Evolutionary conservation across 768 basidiomycete species (phyloP).

Genomic region (Amanita inopinata): DNA sequence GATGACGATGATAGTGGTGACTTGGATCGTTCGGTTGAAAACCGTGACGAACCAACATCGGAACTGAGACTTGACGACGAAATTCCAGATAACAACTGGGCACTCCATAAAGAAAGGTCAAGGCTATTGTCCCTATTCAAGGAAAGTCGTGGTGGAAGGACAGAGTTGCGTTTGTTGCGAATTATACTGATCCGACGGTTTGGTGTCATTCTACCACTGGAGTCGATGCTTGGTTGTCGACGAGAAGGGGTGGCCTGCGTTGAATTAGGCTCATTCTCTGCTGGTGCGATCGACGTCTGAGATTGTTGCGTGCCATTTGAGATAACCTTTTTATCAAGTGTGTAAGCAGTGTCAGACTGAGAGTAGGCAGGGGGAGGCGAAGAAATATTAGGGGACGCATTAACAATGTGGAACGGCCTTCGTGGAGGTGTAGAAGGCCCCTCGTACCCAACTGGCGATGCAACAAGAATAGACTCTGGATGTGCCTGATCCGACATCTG

Average conservation of each 20-base stretch:
- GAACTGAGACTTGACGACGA: conserved; percentile 1
- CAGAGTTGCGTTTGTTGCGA: conserved; percentile 7
- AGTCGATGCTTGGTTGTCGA: neutral
- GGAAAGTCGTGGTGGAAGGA: conserved; percentile 7
- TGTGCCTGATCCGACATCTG: neutral
- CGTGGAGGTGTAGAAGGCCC: conserved; percentile 23
- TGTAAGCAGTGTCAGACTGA: neutral
- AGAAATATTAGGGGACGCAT: conserved; percentile 15
- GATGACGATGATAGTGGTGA: no score
- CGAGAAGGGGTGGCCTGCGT: conserved; percentile 4
- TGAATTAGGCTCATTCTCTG: neutral
- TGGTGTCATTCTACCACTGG: neutral
- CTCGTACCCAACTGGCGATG: neutral
- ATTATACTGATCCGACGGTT: conserved; percentile 7
- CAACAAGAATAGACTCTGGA: neutral
- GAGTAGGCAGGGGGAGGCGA: conserved; percentile 10
- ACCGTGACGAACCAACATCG: neutral
- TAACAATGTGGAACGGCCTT: conserved; percentile 32
- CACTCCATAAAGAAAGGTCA: conserved; percentile 8
- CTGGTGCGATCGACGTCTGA: no score
- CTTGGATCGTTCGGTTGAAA: neutral
- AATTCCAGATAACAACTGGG: conserved; percentile 7
- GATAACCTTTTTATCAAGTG: conserved; percentile 4
- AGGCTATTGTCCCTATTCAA: conserved; percentile 4
- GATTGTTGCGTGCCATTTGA: neutral